Percentiles rank a stretch among this genome's conserved stretches.
phyloP scores from a whole-genome alignment of 2,329 filamentous ascomycete genomes.

The Fusarium continuum region DNA sequence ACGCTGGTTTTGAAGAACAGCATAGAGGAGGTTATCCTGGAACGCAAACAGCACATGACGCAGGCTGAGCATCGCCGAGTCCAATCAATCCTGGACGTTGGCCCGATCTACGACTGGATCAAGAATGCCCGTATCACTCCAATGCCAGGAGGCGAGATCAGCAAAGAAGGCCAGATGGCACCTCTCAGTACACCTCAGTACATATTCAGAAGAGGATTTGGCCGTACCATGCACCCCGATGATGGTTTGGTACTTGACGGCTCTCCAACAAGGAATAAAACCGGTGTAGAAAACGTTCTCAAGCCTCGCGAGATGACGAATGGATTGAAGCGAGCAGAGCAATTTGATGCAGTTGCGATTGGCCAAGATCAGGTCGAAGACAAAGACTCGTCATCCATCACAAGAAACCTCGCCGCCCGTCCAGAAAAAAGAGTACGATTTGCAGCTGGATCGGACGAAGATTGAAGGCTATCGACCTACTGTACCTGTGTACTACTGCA shows the following conservation, averaged over 20 bases:
- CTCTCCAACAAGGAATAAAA: slow-evolving; percentile 15
- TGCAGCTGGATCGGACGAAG: slow-evolving; percentile 33
- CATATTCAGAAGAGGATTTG: slow-evolving; percentile 62
- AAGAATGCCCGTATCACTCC: slow-evolving; percentile 58
- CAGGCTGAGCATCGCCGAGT: slow-evolving; percentile 67
- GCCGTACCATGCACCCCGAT: slow-evolving; percentile 53
- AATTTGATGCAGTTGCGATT: slow-evolving; percentile 21
- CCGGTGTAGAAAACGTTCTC: slow-evolving; percentile 1
- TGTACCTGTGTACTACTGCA: too few relatives aligned
- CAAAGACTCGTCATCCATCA: slow-evolving; percentile 18
- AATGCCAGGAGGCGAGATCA: slow-evolving; percentile 39
- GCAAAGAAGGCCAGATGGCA: slow-evolving; percentile 60
- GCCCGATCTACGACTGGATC: slow-evolving; percentile 68
- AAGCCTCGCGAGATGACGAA: slow-evolving; percentile 18
- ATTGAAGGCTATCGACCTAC: slow-evolving; percentile 10
- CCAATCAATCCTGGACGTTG: slow-evolving; percentile 67
- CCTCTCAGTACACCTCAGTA: slow-evolving; percentile 56
- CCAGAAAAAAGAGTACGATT: slow-evolving; percentile 49
- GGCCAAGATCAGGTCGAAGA: slow-evolving; percentile 7
- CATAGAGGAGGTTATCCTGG: slow-evolving; percentile 85
- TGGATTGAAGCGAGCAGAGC: slow-evolving; percentile 41
- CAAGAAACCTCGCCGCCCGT: slow-evolving; percentile 34
- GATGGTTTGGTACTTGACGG: slow-evolving; percentile 54
- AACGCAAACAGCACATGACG: slow-evolving; percentile 78
- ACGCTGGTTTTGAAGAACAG: slow-evolving; percentile 83